Percentiles rank a stretch among this genome's conserved stretches.
phyloP scores from a whole-genome alignment of 2,329 filamentous ascomycete species.

The Zasmidium cellare region DNA sequence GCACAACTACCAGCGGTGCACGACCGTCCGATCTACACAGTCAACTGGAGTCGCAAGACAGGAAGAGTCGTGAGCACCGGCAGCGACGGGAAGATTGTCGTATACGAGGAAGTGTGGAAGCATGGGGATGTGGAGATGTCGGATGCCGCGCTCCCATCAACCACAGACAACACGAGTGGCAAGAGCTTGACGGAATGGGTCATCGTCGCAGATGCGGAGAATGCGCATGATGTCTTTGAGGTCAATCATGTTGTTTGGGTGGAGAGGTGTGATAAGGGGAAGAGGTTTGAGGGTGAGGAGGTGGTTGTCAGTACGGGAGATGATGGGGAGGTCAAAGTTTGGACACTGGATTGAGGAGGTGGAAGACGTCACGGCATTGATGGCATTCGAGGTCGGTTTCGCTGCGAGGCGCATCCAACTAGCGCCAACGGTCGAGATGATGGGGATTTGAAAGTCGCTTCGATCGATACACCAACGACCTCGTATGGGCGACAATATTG shows the following conservation, averaged over 20 bases:
- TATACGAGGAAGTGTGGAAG: constrained; percentile 69
- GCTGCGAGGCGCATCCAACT: too few relatives aligned
- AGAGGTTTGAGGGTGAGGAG: constrained; percentile 67
- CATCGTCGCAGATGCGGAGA: constrained; percentile 66
- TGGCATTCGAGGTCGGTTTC: too few relatives aligned
- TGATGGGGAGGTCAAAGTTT: constrained; percentile 83
- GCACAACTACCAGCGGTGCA: constrained; percentile 73
- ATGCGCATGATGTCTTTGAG: constrained; percentile 88
- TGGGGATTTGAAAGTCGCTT: too few relatives aligned
- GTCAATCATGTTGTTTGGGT: constrained; percentile 93
- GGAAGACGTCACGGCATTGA: too few relatives aligned
- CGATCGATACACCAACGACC: too few relatives aligned
- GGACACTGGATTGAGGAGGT: constrained; percentile 58
- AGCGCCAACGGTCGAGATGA: too few relatives aligned
- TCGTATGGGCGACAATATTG: too few relatives aligned
- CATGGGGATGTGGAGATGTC: constrained; percentile 28
- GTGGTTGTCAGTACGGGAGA: constrained; percentile 90
- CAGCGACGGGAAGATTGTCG: constrained; percentile 76
- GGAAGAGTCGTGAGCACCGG: constrained; percentile 85
- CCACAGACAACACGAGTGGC: constrained; percentile 6
- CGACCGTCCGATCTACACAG: constrained; percentile 78
- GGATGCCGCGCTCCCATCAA: constrained; percentile 18
- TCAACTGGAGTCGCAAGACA: constrained; percentile 75
- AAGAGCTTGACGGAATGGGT: constrained; percentile 62
- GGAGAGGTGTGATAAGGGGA: constrained; percentile 68